These are phyloP conservation scores for Tetragonia tetragonoides DNA, from an alignment of 148 eudicot genomes.

Conservation along the genomic window DNA sequence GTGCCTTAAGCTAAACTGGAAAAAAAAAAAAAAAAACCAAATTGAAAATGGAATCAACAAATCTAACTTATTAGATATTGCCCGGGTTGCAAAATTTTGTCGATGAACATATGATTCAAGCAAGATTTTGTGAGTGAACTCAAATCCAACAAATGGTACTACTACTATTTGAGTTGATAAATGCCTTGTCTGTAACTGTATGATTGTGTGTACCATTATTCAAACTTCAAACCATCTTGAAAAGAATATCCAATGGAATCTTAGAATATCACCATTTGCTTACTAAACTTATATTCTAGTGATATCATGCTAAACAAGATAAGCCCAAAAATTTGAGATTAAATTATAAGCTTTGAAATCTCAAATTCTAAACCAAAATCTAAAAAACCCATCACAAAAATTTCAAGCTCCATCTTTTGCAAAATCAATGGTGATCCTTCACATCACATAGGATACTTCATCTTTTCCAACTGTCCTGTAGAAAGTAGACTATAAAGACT, in stretches of 20 bases:
- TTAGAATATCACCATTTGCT: background rate
- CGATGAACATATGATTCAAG: no score
- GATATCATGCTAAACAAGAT: background rate
- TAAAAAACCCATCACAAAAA: background rate
- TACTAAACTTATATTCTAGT: background rate
- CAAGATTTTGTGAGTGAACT: background rate
- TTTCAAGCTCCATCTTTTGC: background rate
- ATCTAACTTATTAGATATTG: no score
- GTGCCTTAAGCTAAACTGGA: no score
- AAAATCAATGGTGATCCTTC: background rate
- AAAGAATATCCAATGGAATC: slow-evolving; percentile 8
- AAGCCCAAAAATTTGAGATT: background rate
- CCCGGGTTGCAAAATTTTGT: no score
- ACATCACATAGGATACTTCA: slow-evolving; percentile 12
- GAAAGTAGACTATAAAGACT: background rate
- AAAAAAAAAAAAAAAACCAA: no score
- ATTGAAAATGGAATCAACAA: no score
- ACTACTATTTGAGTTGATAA: background rate
- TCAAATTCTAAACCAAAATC: background rate
- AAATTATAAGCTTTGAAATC: background rate
- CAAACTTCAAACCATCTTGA: background rate
- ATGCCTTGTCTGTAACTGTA: background rate
- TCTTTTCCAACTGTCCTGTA: background rate
- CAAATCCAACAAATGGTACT: background rate
- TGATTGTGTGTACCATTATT: no score